Evolutionary conservation across 371 early-diverging fungal genomes (phyloP).

Genomic region (Mucor sp.): DNA sequence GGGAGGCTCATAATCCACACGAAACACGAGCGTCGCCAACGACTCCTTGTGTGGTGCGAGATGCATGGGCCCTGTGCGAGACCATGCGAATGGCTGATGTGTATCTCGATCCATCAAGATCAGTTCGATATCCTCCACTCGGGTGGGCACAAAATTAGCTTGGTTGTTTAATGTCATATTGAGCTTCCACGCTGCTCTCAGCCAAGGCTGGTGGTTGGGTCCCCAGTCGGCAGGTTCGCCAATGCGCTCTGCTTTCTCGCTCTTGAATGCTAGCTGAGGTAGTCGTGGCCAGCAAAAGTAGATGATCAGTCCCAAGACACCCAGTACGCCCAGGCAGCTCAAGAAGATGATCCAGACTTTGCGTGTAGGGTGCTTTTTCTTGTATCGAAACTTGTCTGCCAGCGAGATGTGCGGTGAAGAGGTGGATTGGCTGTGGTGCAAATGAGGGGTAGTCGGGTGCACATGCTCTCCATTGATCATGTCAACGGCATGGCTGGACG

Average conservation of each 20-base stretch:
- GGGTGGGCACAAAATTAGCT: conserved; percentile 24
- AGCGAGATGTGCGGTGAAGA: not conserved
- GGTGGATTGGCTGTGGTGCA: not conserved
- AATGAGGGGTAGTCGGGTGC: not conserved
- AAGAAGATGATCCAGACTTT: not conserved
- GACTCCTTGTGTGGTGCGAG: conserved; percentile 9
- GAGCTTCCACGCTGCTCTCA: conserved; percentile 21
- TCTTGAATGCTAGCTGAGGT: conserved; percentile 9
- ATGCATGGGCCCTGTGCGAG: conserved; percentile 8
- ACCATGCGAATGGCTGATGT: conserved; percentile 17
- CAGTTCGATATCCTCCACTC: conserved; percentile 14
- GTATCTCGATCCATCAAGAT: conserved; percentile 23
- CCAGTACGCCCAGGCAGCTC: not conserved
- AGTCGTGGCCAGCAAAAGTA: conserved; percentile 31
- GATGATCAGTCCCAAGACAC: not conserved
- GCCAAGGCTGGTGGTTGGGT: conserved; percentile 19
- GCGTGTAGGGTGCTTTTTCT: not conserved
- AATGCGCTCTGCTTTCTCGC: conserved; percentile 20
- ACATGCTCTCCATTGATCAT: conserved; percentile 18
- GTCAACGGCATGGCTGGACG: conserved; percentile 10
- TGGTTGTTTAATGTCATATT: conserved; percentile 28
- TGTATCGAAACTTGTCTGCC: not conserved
- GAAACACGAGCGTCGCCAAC: not conserved
- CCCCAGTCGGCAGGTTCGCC: conserved; percentile 32
- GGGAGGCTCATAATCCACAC: conserved; percentile 20